These are phyloP conservation scores for Coniosporium tulheliwenetii DNA, from an alignment of 2,329 filamentous ascomycete species.

Conservation along the genomic window DNA sequence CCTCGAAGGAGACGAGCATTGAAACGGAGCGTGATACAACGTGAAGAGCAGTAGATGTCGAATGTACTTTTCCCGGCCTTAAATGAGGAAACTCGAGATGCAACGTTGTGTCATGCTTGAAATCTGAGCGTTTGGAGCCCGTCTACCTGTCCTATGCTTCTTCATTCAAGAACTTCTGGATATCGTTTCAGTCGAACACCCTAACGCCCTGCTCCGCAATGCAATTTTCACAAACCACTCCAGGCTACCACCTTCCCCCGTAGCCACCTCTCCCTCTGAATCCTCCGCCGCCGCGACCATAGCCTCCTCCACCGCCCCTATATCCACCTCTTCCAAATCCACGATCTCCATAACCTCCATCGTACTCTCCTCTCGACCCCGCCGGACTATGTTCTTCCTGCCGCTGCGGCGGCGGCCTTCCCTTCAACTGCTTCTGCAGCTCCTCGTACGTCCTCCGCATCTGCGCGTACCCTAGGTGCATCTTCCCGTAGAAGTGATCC, in stretches of 20 bases:
- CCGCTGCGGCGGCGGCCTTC: constrained; percentile 44
- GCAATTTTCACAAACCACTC: no score
- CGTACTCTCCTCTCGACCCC: constrained; percentile 24
- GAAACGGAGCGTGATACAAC: no score
- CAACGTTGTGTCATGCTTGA: no score
- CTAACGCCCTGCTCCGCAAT: no score
- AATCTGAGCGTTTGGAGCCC: no score
- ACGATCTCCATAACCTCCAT: constrained; percentile 16
- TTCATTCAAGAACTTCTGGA: no score
- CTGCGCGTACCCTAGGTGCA: constrained; percentile 95
- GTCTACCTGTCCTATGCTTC: no score
- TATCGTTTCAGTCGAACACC: no score
- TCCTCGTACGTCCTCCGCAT: constrained; percentile 88
- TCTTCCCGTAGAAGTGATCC: constrained; percentile 98
- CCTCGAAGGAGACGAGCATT: no score
- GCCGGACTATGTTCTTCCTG: constrained; percentile 26
- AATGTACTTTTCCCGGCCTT: no score
- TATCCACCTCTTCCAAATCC: constrained; percentile 24
- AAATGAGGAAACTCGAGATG: no score
- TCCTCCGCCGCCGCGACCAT: constrained; percentile 16
- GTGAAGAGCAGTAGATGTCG: no score
- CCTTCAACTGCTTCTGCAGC: constrained; percentile 77
- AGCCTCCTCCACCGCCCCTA: constrained; percentile 14
- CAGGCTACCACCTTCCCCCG: constrained; percentile 20
- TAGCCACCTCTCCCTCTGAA: constrained; percentile 21